Percentiles rank a stretch among this genome's conserved stretches.
Conservation (phyloP, 2,329 filamentous ascomycete species). For the Botrytis tulipae region DNA sequence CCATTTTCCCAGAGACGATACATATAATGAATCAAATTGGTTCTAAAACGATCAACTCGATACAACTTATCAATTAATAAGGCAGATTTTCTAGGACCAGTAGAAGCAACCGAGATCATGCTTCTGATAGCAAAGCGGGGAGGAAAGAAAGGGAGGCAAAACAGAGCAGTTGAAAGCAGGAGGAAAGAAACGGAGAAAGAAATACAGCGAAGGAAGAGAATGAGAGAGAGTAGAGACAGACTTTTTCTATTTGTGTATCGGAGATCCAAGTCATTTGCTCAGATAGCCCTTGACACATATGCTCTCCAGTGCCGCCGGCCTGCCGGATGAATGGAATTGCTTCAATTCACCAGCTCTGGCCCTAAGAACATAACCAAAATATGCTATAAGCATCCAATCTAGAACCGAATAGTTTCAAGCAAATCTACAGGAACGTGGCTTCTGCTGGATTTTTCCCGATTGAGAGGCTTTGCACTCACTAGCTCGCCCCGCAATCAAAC, state of each 20-base stretch:
- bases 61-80: fast-evolving
- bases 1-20: not conserved
- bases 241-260: not conserved
- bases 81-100: not conserved
- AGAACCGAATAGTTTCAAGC: not conserved
- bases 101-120: not conserved
- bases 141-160: not conserved
- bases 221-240: not conserved
- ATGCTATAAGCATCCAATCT: not conserved
- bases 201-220: not conserved
- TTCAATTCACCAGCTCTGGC: not conserved
- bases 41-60: not conserved
- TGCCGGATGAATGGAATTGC: not conserved
- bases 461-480: not conserved
- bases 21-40: not conserved
- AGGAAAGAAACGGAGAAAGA: not conserved
- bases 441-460: not conserved
- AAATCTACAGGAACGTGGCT: not conserved
- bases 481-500: not conserved
- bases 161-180: not conserved
- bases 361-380: not conserved
- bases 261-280: not conserved
- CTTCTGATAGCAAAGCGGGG: not conserved
- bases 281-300: not conserved
- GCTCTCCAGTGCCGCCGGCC: not conserved